Base-by-base conservation (phyloP, 2,329 filamentous ascomycete genomes). In the Cytospora leucostoma region DNA sequence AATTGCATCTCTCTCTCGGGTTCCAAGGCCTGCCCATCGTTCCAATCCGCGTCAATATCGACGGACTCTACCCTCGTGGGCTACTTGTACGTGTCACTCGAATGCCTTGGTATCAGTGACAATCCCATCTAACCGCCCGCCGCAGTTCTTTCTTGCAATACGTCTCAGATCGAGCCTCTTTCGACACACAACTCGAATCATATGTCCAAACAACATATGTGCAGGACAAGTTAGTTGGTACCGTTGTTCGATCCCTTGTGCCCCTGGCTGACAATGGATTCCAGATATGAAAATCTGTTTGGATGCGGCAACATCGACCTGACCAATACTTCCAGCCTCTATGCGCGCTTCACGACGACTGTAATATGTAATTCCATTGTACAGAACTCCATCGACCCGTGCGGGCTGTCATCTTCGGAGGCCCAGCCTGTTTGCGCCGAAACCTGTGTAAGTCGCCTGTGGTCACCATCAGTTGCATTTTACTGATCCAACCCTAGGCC, bases 281-380 rank as follows among this genome's bases (percentile, higher is more conserved):
- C 66, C 71, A 98, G 94, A 80, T 99, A 94, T 77, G 83, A 91
- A 74, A 81, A 84, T 59, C 80, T 92, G 55, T 84, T 99, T 67
- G 94, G 94, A 62, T 99, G 95, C 74, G 82, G 84, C 55, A 84
- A 85, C 66, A 81, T 97, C 70, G 86, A 95, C 71, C 83, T 93
- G 62, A 86, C 86, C 62, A 91, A 96, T 74, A 89, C 92, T 4
- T 89, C 86, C 69, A 84, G 90, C 71, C 85, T 93, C 71, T 99
- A 99, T 77, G 94, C 95, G 56, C 89, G 95, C 70, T 99, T 94
- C 77, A 96, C 94, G 6, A 95, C 88, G 54, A 95, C 91, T 66
- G 89, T 96, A 67, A 84, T 99, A 68, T 99, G 95, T 83, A 98
- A 96, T 80, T 85, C 91, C 68, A 90, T 99, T 72, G 86, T 99